Percentiles rank a stretch among this genome's conserved stretches.
Evolutionary conservation across 2,329 filamentous ascomycete genomes (phyloP).

Genomic region (Trichoderma gracile): DNA sequence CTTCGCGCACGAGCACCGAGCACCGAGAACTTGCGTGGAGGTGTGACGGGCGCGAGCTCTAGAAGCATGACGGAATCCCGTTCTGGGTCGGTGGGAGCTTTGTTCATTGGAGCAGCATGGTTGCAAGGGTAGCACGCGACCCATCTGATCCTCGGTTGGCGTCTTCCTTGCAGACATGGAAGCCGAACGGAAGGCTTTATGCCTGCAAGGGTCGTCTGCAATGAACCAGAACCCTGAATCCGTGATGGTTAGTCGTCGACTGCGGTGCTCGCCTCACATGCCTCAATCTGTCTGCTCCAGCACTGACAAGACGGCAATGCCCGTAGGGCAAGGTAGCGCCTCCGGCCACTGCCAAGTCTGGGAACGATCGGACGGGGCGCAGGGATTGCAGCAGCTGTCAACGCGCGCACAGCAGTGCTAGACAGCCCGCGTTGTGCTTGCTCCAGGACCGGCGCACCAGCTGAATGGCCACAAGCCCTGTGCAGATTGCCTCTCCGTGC

Average conservation of each 20-base stretch:
- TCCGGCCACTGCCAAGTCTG: neutral
- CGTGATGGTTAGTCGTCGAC: neutral
- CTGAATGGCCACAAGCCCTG: neutral
- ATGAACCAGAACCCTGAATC: neutral
- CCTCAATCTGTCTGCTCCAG: neutral
- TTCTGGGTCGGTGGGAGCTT: neutral
- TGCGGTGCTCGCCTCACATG: neutral
- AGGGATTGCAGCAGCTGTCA: slow-evolving; percentile 6
- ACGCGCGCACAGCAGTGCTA: slow-evolving; percentile 4
- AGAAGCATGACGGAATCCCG: neutral
- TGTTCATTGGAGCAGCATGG: neutral
- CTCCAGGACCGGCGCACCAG: slow-evolving; percentile 5
- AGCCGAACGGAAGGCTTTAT: neutral
- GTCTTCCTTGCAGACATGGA: neutral
- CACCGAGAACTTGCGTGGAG: too few relatives aligned
- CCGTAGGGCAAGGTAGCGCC: neutral
- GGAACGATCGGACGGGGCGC: slow-evolving; percentile 9
- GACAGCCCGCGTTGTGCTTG: neutral
- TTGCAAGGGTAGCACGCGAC: neutral
- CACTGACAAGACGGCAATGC: neutral
- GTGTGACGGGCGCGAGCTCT: neutral
- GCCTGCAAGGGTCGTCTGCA: neutral
- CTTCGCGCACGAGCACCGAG: neutral
- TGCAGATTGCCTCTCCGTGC: neutral
- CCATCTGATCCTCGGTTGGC: neutral